Conservation (phyloP, 371 early-diverging fungal species). For the Thermomucor indicae-seudaticae region DNA sequence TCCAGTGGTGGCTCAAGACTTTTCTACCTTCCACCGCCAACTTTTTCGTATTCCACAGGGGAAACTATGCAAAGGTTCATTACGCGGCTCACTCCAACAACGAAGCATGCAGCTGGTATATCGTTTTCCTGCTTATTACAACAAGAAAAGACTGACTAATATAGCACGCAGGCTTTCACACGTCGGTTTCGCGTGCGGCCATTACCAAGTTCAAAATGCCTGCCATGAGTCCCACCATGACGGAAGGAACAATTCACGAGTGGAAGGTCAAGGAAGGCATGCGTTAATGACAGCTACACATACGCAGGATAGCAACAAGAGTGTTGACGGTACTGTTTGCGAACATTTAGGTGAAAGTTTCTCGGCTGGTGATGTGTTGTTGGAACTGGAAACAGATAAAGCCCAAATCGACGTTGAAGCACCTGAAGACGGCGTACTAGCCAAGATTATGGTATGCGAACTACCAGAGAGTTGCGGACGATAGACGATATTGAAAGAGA, state of each 20-base stretch:
- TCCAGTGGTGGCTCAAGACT: too few relatives aligned
- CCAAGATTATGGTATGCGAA: conserved; percentile 79
- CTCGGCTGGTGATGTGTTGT: conserved; percentile 82
- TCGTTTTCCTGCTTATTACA: too few relatives aligned
- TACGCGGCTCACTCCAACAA: too few relatives aligned
- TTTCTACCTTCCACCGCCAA: too few relatives aligned
- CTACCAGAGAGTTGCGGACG: too few relatives aligned
- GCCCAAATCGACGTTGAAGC: conserved; percentile 97
- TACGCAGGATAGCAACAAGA: too few relatives aligned
- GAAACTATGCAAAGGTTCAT: too few relatives aligned
- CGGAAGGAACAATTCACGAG: conserved; percentile 86
- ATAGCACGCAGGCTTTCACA: conserved; percentile 60
- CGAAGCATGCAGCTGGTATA: too few relatives aligned
- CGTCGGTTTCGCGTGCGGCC: conserved; percentile 50
- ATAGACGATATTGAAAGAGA: too few relatives aligned
- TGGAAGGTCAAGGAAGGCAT: conserved; percentile 87
- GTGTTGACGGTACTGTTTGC: too few relatives aligned
- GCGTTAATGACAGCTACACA: conserved; percentile 1
- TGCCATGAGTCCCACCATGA: conserved; percentile 97
- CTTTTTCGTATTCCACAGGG: too few relatives aligned
- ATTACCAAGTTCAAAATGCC: conserved; percentile 83
- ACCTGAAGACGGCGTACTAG: conserved; percentile 91
- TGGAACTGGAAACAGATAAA: conserved; percentile 96
- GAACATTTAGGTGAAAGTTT: conserved; percentile 70
- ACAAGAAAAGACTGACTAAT: too few relatives aligned